Conservation (phyloP, 257 asterid genomes). For the Anisodus tanguticus region DNA sequence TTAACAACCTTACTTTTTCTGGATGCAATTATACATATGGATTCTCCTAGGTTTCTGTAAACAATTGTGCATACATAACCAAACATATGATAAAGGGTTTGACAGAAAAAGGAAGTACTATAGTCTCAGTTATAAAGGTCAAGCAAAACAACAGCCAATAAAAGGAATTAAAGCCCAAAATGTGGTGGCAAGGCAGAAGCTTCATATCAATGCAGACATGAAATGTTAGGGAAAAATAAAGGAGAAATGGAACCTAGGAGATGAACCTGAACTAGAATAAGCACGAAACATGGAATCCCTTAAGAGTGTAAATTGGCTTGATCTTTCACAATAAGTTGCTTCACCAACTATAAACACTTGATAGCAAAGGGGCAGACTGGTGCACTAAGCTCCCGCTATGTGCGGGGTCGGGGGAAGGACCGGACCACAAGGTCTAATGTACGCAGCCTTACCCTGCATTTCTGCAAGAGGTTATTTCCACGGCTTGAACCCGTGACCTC, state of each 20-base stretch:
- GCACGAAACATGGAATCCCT: conserved; percentile 4
- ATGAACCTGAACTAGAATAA: conserved; percentile 1
- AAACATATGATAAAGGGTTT: conserved; percentile 10
- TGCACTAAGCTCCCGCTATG: no score
- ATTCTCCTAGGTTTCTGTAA: conserved; percentile 6
- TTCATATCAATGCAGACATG: neutral
- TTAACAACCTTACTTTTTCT: conserved; percentile 18
- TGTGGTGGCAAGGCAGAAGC: neutral
- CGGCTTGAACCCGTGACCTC: no score
- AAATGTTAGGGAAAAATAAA: neutral
- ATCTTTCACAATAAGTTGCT: conserved; percentile 21
- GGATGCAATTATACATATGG: neutral
- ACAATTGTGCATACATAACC: neutral
- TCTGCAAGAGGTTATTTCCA: no score
- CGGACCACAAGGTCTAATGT: no score
- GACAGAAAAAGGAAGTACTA: neutral
- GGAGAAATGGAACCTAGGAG: neutral
- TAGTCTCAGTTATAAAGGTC: neutral
- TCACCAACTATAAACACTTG: neutral
- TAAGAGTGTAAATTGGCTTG: conserved; percentile 3
- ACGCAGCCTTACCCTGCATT: no score
- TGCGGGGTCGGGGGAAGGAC: no score
- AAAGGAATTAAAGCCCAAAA: conserved; percentile 9
- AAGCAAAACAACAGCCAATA: neutral
- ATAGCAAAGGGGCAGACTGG: no score